Evolutionary conservation across 2,329 filamentous ascomycete genomes (phyloP).

Genomic region (Aureobasidium sp.): DNA sequence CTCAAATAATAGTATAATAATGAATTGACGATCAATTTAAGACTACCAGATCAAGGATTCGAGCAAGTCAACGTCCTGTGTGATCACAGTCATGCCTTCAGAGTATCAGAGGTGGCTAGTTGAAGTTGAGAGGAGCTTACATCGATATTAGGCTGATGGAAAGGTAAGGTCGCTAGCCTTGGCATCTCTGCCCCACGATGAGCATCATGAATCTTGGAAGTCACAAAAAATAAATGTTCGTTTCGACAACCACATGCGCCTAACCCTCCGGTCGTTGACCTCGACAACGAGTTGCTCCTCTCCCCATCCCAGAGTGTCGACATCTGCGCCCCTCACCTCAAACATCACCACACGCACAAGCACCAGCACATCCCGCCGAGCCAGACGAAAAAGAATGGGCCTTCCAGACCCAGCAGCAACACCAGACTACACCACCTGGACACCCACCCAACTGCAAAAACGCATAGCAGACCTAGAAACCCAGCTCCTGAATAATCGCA

Average conservation of each 20-base stretch:
- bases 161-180: background rate
- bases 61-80: background rate
- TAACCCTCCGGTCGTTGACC: background rate
- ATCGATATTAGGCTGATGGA: background rate
- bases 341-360: background rate
- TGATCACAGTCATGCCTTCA: background rate
- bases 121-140: too few species aligned
- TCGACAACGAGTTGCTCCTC: background rate
- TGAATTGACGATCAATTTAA: background rate
- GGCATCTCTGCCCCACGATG: background rate
- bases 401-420: background rate
- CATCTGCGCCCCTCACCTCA: background rate
- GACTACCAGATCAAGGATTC: background rate
- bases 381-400: background rate
- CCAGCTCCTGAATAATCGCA: slow-evolving; percentile 43
- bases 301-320: background rate
- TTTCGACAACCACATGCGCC: background rate
- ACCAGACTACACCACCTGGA: slow-evolving; percentile 11
- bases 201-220: background rate
- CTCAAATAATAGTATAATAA: background rate
- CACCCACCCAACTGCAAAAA: slow-evolving; percentile 54
- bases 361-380: background rate
- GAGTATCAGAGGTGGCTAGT: too few species aligned
- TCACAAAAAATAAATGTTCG: background rate
- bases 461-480: slow-evolving; percentile 62